Conservation (phyloP, 176 grass and related monocot species). For the Musa acuminata region DNA sequence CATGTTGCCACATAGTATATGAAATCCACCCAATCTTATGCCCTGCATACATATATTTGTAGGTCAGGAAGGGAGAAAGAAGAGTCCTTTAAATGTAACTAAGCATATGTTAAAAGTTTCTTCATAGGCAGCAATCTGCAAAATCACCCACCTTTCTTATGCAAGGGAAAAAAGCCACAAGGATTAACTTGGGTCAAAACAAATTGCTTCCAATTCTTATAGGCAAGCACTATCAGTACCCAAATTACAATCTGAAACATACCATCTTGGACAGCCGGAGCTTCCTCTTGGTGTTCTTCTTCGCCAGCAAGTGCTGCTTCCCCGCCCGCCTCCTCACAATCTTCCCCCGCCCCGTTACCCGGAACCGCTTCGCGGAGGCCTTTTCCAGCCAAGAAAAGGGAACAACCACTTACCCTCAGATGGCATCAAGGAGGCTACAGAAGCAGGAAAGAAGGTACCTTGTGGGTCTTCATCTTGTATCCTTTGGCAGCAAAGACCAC, state of each 20-base stretch:
- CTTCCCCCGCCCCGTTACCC: conserved; percentile 63
- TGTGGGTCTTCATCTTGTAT: conserved; percentile 97
- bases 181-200: too few species aligned
- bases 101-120: too few species aligned
- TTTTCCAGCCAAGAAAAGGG: neutral
- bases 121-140: too few species aligned
- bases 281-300: conserved; percentile 92
- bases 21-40: too few species aligned
- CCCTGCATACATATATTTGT: too few species aligned
- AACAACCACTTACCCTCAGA: neutral
- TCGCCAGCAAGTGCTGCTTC: conserved; percentile 74
- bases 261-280: conserved; percentile 90
- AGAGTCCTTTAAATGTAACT: too few species aligned
- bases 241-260: neutral
- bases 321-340: conserved; percentile 68
- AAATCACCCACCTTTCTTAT: too few species aligned
- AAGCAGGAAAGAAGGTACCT: conserved; percentile 27
- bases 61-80: too few species aligned
- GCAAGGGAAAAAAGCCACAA: too few species aligned
- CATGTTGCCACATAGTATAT: too few species aligned
- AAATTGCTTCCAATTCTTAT: too few species aligned
- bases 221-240: too few species aligned
- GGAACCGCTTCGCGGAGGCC: conserved; percentile 67
- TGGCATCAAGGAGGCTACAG: neutral
- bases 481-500: conserved; percentile 52